These are phyloP conservation scores for Pulveroboletus sp. DNA, from an alignment of 768 basidiomycete genomes.

Conservation along the genomic window DNA sequence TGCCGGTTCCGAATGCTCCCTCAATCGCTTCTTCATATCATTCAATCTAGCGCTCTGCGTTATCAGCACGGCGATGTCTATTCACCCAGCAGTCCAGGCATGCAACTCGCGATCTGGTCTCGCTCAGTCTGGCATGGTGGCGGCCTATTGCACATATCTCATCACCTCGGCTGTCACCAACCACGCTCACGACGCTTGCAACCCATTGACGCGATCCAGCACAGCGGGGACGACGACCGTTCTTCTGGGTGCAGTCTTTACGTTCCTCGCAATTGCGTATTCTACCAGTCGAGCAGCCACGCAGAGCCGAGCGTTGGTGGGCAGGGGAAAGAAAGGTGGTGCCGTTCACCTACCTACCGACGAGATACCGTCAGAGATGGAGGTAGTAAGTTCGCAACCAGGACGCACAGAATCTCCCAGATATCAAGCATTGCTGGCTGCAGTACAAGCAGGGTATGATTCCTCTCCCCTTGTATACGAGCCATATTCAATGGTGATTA, in stretches of 20 bases:
- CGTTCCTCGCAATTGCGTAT: conserved; percentile 97
- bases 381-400: conserved; percentile 80
- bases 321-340: conserved; percentile 59
- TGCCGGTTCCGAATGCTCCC: conserved; percentile 75
- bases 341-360: conserved; percentile 60
- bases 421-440: conserved; percentile 91
- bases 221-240: conserved; percentile 82
- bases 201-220: conserved; percentile 70
- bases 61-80: conserved; percentile 73
- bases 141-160: conserved; percentile 94
- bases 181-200: conserved; percentile 81
- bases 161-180: conserved; percentile 92
- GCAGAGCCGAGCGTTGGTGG: conserved; percentile 85
- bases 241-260: conserved; percentile 88
- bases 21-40: conserved; percentile 97
- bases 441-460: conserved; percentile 86
- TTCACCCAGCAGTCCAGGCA: conserved; percentile 86
- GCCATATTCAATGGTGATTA: not conserved
- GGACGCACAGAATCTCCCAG: conserved; percentile 78
- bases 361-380: conserved; percentile 59
- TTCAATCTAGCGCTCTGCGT: conserved; percentile 83
- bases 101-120: conserved; percentile 92
- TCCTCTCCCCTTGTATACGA: conserved; percentile 14
- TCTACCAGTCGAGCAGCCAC: conserved; percentile 96
- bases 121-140: conserved; percentile 96